Base-by-base conservation (phyloP, 1,284 basidiomycete genomes). In the Tilletia walkeri region DNA sequence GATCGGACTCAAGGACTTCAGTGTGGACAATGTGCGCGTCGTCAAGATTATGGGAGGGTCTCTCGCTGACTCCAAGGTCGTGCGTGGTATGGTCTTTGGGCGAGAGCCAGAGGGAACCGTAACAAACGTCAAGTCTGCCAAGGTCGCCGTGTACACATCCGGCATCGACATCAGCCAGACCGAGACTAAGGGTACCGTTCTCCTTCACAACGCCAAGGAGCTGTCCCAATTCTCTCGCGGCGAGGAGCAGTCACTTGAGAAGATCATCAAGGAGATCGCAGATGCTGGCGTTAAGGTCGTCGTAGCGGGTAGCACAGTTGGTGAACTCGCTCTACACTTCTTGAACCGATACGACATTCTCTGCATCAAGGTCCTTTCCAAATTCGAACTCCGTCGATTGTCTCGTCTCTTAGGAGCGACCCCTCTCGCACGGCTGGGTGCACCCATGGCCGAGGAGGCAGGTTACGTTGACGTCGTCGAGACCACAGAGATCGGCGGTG, bases 31-130 rank as follows among this genome's bases (percentile, higher is more conserved):
- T 75, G 93, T 99, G 0, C 90, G 95, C 24, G 95, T 99, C 20
- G 96, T 99, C 82, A 99, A 99, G 86, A 97, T 99, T 76, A 91
- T 99, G 89, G 96, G 96, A 72, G 93, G 95, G 63, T 92, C 88
- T 78, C 86, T 99, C 20, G 85, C 89, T 10, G 88, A 88, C 47
- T 96, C 94, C 84, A 90, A 88, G 74, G 95, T 99, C 10, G 91
- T 99, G 5, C 89, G 92, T 76, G 96, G 96, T 65, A 99, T 99
- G 96, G 95, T 99, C 0, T 97, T 99, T 79, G 93, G 93, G 61
- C 88, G 95, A 50, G 93, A 96, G 85, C 93, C 96, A 0, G 95
- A 99, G 85, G 93, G 78, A 54, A 86, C 82, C 24, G 85, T 96
- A 77, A 94, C 94, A 86, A 92, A 92, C 78, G 90, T 89, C 9